phyloP scores from a whole-genome alignment of 495 filamentous ascomycete genomes.

The Pyrenula massariospora region DNA sequence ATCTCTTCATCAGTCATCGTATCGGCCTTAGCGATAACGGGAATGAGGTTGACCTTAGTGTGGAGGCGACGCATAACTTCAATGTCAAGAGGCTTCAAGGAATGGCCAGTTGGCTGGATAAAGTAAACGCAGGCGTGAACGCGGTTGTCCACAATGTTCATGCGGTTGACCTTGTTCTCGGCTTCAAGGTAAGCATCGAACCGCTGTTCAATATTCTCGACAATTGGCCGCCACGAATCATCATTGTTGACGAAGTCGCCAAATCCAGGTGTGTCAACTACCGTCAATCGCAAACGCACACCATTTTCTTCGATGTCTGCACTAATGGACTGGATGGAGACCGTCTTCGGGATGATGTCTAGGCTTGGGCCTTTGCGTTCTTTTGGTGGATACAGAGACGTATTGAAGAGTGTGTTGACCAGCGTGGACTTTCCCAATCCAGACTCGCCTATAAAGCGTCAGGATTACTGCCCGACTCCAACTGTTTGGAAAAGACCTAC shows the following conservation, averaged over 20 bases:
- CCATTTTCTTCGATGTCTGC: slow-evolving; percentile 99
- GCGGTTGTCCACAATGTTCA: slow-evolving; percentile 98
- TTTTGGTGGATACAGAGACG: slow-evolving; percentile 95
- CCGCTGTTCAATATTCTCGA: slow-evolving; percentile 98
- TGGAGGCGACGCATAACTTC: slow-evolving; percentile 98
- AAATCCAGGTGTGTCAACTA: slow-evolving; percentile 96
- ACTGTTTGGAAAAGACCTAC: slow-evolving; percentile 35
- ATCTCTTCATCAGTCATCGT: slow-evolving; percentile 97
- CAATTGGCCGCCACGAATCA: slow-evolving; percentile 96
- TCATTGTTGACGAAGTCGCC: slow-evolving; percentile 99
- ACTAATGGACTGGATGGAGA: slow-evolving; percentile 95
- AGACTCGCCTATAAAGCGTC: slow-evolving; percentile 71
- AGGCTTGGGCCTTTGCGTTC: slow-evolving; percentile 93
- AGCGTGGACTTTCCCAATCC: slow-evolving; percentile 98
- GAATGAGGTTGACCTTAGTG: slow-evolving; percentile 99
- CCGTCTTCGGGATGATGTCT: slow-evolving; percentile 98
- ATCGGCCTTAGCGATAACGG: slow-evolving; percentile 96
- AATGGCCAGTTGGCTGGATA: slow-evolving; percentile 97
- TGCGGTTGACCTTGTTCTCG: slow-evolving; percentile 99
- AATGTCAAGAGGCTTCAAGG: slow-evolving; percentile 97
- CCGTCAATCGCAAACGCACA: slow-evolving; percentile 90
- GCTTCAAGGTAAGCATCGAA: slow-evolving; percentile 97
- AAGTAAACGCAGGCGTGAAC: slow-evolving; percentile 99
- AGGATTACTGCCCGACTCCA: slow-evolving; percentile 6
- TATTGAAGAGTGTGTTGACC: slow-evolving; percentile 99